Conservation (phyloP, 331 rosid species). For the Pyracantha coccinea region DNA sequence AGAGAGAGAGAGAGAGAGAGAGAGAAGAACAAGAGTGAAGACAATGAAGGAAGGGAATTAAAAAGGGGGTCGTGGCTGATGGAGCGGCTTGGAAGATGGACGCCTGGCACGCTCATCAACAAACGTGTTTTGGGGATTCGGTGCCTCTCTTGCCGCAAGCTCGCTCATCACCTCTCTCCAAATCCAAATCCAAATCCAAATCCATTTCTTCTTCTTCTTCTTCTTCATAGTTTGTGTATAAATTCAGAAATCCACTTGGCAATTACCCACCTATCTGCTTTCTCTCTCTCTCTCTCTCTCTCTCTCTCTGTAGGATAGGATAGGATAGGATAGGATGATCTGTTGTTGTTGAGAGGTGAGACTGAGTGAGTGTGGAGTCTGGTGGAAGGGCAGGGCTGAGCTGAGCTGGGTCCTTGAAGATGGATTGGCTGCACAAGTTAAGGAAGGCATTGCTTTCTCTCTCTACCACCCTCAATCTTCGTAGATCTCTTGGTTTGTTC, state of each 20-base stretch:
- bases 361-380: not conserved
- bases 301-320: not conserved
- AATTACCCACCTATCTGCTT: not conserved
- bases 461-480: constrained; percentile 32
- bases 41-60: too few species aligned
- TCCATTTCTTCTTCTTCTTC: not conserved
- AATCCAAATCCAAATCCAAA: not conserved
- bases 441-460: constrained; percentile 29
- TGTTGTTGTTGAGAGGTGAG: not conserved
- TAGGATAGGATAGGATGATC: not conserved
- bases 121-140: constrained; percentile 35
- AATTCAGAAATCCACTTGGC: not conserved
- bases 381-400: not conserved
- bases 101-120: constrained; percentile 42
- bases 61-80: constrained; percentile 1
- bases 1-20: too few species aligned
- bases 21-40: too few species aligned
- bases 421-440: constrained; percentile 43
- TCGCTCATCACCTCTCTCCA: not conserved
- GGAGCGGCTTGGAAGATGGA: constrained; percentile 17
- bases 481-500: constrained; percentile 25
- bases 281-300: not conserved
- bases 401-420: not conserved
- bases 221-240: not conserved
- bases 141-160: constrained; percentile 18